These are phyloP conservation scores for Teunomyces aglyptinius DNA, from an alignment of 805 yeast species.

Conservation along the genomic window DNA sequence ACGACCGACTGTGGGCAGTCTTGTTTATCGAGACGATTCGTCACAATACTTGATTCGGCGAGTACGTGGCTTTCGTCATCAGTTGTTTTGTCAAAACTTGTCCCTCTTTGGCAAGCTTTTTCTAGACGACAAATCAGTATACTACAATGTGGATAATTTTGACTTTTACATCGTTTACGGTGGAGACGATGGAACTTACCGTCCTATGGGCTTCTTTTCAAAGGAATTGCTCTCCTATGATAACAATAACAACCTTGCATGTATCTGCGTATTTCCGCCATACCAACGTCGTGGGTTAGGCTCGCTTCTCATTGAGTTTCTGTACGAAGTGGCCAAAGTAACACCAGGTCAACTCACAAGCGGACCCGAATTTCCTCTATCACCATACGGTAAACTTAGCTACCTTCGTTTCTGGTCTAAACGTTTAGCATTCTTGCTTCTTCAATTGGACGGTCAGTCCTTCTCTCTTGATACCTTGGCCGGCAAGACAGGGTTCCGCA, in stretches of 20 bases:
- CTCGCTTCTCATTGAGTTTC: conserved; percentile 74
- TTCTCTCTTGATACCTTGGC: conserved; percentile 52
- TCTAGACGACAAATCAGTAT: conserved; percentile 85
- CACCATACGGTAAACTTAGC: conserved; percentile 73
- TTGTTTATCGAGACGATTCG: conserved; percentile 61
- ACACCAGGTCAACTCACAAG: conserved; percentile 60
- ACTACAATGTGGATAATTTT: conserved; percentile 73
- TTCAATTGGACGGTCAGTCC: conserved; percentile 4
- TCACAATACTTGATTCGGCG: conserved; percentile 52
- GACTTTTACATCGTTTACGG: conserved; percentile 78
- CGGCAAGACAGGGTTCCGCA: conserved; percentile 59
- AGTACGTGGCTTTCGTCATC: conserved; percentile 63
- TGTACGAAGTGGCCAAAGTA: conserved; percentile 64
- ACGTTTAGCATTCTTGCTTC: conserved; percentile 23
- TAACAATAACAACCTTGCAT: conserved; percentile 76
- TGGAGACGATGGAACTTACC: conserved; percentile 23
- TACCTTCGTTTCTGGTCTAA: conserved; percentile 78
- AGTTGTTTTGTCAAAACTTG: conserved; percentile 75
- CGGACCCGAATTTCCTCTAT: conserved; percentile 91
- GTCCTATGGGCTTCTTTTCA: conserved; percentile 90
- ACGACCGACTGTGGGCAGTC: conserved; percentile 56
- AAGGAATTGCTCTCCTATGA: conserved; percentile 80
- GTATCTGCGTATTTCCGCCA: conserved; percentile 90
- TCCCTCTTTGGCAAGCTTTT: conserved; percentile 85
- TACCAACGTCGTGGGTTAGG: conserved; percentile 81